phyloP scores from a whole-genome alignment of 306 rosid species.

The Morella rubra region DNA sequence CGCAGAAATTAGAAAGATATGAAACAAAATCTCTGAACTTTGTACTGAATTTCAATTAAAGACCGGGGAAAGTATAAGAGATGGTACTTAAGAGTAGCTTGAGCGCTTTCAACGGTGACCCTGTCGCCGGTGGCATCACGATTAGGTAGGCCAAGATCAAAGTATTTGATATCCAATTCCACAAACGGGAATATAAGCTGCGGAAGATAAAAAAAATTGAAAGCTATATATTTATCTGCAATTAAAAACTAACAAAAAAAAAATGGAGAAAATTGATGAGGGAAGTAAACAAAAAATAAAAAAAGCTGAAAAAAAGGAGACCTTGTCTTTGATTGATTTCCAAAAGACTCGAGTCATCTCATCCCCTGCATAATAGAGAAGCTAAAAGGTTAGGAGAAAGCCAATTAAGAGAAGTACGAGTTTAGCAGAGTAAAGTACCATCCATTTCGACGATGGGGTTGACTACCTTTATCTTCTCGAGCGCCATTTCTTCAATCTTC shows the following conservation, averaged over 20 bases:
- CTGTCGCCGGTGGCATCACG: slow-evolving; percentile 90
- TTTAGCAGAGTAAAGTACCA: slow-evolving; percentile 37
- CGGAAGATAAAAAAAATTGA: slow-evolving; percentile 3
- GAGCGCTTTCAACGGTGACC: slow-evolving; percentile 93
- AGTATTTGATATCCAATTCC: slow-evolving; percentile 96
- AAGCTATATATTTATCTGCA: not conserved
- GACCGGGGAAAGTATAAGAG: not conserved
- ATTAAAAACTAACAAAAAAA: not conserved
- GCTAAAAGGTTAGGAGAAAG: not conserved
- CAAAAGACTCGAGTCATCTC: slow-evolving; percentile 97
- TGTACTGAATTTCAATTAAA: not conserved
- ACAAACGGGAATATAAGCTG: slow-evolving; percentile 92
- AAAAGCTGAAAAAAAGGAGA: slow-evolving; percentile 18
- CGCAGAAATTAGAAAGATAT: not conserved
- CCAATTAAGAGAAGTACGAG: not conserved
- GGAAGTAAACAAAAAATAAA: not conserved
- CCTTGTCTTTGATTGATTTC: slow-evolving; percentile 91
- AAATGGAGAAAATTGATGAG: not conserved
- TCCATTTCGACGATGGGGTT: slow-evolving; percentile 99
- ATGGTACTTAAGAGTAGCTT: slow-evolving; percentile 86
- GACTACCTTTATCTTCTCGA: slow-evolving; percentile 72
- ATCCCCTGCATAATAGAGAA: slow-evolving; percentile 63
- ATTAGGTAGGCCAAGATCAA: slow-evolving; percentile 86
- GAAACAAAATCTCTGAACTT: not conserved
- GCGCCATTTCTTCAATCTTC: slow-evolving; percentile 47